Base-by-base conservation (phyloP, 2,329 filamentous ascomycete species). In the Cercospora zeae-maydis region DNA sequence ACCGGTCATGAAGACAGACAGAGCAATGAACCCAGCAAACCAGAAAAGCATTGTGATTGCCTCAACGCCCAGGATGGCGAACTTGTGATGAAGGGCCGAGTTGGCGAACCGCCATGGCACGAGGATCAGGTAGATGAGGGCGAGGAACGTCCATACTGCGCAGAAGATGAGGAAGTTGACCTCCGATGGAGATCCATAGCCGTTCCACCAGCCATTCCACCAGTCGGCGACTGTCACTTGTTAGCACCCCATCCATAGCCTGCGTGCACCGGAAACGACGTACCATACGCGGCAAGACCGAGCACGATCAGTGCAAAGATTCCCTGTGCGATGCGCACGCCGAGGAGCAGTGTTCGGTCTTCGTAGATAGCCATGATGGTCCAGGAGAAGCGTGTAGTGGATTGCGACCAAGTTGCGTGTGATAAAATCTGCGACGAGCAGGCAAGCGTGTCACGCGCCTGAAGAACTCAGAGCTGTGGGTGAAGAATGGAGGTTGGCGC, bases 11-110 rank as follows among this genome's bases (percentile, higher is more conserved):
- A 81, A 81, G 19, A 86, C 88, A 0, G 89, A 91, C 10, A 93
- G 77, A 0, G 91, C 91, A 68, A 96, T 87, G 71, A 92, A 89
- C 6, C 91, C 92, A 0, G 89, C 88, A 73, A 97, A 95, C 92
- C 92, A 96, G 80, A 96, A 96, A 61, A 96, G 82, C 78, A 89
- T 88, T 9, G 91, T 95, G 24, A 95, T 68, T 52, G 80, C 81
- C 72, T 96, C 90, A 33, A 91, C 81, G 1, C 72, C 86, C 16
- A 93, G 79, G 14, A 92, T 84, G 49, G 82, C 85, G 56, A 86
- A 84, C 58, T 82, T 84, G 75, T 91, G 86, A 70, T 87, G 87
- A 10, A 86, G 70, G n/a, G 54, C 33, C 24, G 79, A 79, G 27
- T 71, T 67, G 56, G 67, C 67, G 62, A 73, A 73, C 24, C 63